Base-by-base conservation (phyloP, 73 alveolate genomes). In the Urostyla sp. region DNA sequence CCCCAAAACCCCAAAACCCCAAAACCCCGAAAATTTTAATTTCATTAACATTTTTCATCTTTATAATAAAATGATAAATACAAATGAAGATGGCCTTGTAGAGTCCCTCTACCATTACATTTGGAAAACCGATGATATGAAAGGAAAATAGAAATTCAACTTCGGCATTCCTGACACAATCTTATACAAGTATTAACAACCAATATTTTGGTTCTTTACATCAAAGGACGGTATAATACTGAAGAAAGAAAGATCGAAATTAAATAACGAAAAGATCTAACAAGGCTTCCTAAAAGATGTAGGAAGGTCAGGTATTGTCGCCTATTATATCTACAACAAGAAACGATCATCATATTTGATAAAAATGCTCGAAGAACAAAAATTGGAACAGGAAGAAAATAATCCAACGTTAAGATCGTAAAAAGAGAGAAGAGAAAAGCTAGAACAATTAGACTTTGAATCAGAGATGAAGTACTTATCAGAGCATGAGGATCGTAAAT, bases 11-110 rank as follows among this genome's bases (percentile, higher is more conserved):
- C 52, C 52, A 40, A 40, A 40, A 40, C 52, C 52, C 52, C 52
- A 11, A 16, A 40, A 16, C 52, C 15, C 52, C 52, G 16, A 40
- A 11, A 16, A 40, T 10, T 40, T n/a, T n/a, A n/a, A n/a, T n/a
- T n/a, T n/a, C n/a, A n/a, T n/a, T n/a, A n/a, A n/a, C n/a, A n/a
- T n/a, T n/a, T n/a, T n/a, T n/a, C n/a, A n/a, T n/a, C n/a, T n/a
- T n/a, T n/a, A n/a, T n/a, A n/a, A n/a, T n/a, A n/a, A n/a, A n/a
- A n/a, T n/a, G n/a, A n/a, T n/a, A n/a, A n/a, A 18, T n/a, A n/a
- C n/a, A n/a, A n/a, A n/a, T n/a, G n/a, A n/a, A n/a, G 98, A 94
- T 82, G 98, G 98, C 36, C 93, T 94, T 30, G 93, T 91, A 24
- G 98, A 94, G 35, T 85, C 83, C 58, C 59, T 94, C 55, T 94